Evolutionary conservation across 768 basidiomycete species (phyloP), one percentile per base, ranked within the genome.

Genomic region (Clitopilus passeckerianus): DNA sequence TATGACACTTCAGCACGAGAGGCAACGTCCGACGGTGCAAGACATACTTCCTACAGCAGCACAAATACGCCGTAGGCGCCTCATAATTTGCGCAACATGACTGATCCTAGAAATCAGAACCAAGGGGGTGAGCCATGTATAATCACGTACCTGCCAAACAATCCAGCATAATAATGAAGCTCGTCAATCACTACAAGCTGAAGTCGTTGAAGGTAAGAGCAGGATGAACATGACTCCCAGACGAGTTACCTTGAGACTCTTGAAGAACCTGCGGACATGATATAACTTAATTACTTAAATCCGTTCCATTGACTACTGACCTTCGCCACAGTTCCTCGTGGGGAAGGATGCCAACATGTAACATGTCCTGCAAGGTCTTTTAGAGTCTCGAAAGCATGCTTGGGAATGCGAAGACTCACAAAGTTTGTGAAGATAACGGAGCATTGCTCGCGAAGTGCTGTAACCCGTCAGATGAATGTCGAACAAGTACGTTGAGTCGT

Each of bases 371-470:
- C 27, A 7, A 30, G 4, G 7, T 30, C n/a, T n/a, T 3, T 30
- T 7, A 30, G 27, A 30, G 27, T 30, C n/a, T n/a, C 27, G 27
- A 7, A 30, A 7, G 27, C 27, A 30, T 3, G 27, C 33, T 20
- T 23, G 27, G 18, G 63, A 67, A 53, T 34, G 54, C 12, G 55
- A 27, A 10, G 37, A 58, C 82, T n/a, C 65, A 90, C 91, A 65
- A 94, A 93, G 67, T 96, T 96, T 5, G 93, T 94, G 66, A 95
- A 90, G 55, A 96, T 89, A 22, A 93, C 83, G 0, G 90, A 91
- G 0, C 87, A 86, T 1, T 74, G 83, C 56, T 87, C 85, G 50
- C 94, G 83, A 58, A 95, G 87, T 16, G 70, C 89, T 90, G 34
- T 54, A 23, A 27, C 22, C 37, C 52, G 52, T 33, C 7, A 43